phyloP scores from a whole-genome alignment of 2,329 filamentous ascomycete species.

The Xylariales sp. region DNA sequence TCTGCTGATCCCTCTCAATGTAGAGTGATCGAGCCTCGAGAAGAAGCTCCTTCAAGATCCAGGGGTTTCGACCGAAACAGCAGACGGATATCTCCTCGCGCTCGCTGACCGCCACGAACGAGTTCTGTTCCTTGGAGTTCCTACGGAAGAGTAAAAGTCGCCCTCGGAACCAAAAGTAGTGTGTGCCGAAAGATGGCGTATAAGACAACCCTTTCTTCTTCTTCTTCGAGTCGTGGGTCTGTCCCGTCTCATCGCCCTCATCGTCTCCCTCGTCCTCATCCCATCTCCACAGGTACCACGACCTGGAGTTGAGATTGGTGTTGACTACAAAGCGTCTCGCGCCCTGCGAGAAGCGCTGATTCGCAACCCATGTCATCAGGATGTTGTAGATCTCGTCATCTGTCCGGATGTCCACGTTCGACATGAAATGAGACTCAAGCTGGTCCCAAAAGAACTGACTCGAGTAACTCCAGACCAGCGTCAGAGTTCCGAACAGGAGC shows the following conservation, averaged over 20 bases:
- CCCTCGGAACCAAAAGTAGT: constrained; percentile 64
- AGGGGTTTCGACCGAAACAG: constrained; percentile 57
- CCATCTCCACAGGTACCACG: constrained; percentile 42
- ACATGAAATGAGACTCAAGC: constrained; percentile 55
- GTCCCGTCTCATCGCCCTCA: constrained; percentile 34
- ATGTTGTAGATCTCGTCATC: constrained; percentile 73
- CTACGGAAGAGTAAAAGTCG: constrained; percentile 55
- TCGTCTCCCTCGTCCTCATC: constrained; percentile 43
- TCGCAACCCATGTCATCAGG: constrained; percentile 64
- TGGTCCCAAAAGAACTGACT: constrained; percentile 42
- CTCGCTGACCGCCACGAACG: constrained; percentile 39
- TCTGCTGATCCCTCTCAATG: constrained; percentile 52
- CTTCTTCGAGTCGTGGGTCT: constrained; percentile 28
- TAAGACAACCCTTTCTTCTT: constrained; percentile 52
- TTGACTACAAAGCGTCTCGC: constrained; percentile 62
- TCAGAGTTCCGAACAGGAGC: constrained; percentile 42
- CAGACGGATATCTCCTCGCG: constrained; percentile 56
- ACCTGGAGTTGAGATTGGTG: constrained; percentile 52
- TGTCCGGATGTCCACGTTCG: constrained; percentile 59
- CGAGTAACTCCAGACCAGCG: constrained; percentile 49
- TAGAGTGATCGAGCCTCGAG: constrained; percentile 52
- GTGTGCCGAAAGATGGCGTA: constrained; percentile 62
- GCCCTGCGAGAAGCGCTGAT: constrained; percentile 54
- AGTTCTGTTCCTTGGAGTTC: constrained; percentile 37
- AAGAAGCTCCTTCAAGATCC: constrained; percentile 57